Conservation (phyloP, 2,329 filamentous ascomycete species). For the Dothideomycetidae sp. region DNA sequence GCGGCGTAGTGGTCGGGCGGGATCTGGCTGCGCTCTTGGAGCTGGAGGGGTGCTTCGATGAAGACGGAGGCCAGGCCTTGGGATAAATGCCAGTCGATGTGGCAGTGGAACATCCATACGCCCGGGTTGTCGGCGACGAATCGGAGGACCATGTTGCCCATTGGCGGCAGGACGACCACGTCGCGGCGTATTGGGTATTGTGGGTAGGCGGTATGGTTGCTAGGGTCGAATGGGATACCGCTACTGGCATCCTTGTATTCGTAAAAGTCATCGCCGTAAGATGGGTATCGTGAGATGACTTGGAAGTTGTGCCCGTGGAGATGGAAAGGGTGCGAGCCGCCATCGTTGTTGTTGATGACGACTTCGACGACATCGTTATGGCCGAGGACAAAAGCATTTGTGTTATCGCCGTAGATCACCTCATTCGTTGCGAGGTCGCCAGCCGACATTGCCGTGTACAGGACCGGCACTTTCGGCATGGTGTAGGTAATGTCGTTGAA, state of each 20-base stretch:
- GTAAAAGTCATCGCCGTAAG: constrained; percentile 21
- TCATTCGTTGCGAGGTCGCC: constrained; percentile 33
- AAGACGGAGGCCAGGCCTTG: constrained; percentile 39
- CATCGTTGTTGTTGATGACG: constrained; percentile 11
- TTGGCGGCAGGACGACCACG: constrained; percentile 39
- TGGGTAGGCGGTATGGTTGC: constrained; percentile 25
- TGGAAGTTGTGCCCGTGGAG: constrained; percentile 68
- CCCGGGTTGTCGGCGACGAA: constrained; percentile 41
- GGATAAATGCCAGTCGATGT: constrained; percentile 39
- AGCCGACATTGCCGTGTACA: constrained; percentile 61
- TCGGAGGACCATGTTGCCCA: constrained; percentile 41
- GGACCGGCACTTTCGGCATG: constrained; percentile 58
- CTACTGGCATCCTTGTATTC: constrained; percentile 11
- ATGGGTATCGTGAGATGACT: constrained; percentile 26
- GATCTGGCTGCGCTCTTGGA: constrained; percentile 48
- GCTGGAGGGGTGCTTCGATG: constrained; percentile 37
- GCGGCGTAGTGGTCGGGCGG: constrained; percentile 47
- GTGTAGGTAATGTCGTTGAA: constrained; percentile 66
- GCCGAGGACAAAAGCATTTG: constrained; percentile 39
- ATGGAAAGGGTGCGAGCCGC: constrained; percentile 56
- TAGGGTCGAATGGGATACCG: constrained; percentile 13
- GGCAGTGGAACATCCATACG: constrained; percentile 28
- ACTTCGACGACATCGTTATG: constrained; percentile 11
- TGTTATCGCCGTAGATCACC: constrained; percentile 37
- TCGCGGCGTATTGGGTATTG: constrained; percentile 37